Evolutionary conservation across 495 filamentous ascomycete genomes (phyloP), one percentile per base, ranked within the genome.

Genomic region (Annulohypoxylon stygium): DNA sequence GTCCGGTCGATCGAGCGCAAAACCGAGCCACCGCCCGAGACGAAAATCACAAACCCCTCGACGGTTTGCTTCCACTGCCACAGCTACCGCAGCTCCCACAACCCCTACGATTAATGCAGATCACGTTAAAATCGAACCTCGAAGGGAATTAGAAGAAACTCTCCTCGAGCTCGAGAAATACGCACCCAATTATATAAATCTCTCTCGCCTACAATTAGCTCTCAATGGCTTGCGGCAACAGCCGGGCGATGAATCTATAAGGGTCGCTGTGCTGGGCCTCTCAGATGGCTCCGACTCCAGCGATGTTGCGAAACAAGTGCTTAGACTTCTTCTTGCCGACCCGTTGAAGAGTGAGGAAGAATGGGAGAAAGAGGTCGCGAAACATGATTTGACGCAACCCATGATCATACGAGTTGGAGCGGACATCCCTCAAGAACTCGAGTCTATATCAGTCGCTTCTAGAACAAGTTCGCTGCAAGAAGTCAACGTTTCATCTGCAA

Each of bases 151-250:
- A 11, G 84, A 93, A 71, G 80, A 85, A 48, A 86, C 89, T 10
- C 82, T 97, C 18, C 80, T 82, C 8, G 83, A 85, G 23, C 82
- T 97, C 23, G 85, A 92, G 70, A 85, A 86, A 65, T 80, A 88
- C 45, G 88, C 90, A 25, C 82, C 88, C 41, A 86, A 86, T 68
- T 89, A 90, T 78, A 86, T 94, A 65, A 92, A 93, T 80, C 83
- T 92, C 20, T 91, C 92, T 65, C 88, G 93, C 72, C 78, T 98
- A 60, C 90, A 93, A 75, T 86, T 98, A 72, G 95, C 94, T 16
- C 79, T 94, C 76, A 86, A 90, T 57, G 93, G 93, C 5, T 82
- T 97, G 70, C 88, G 92, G 73, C 88, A 92, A 69, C 82, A 87
- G 14, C 75, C 85, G 0, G 87, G 87, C 4, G 57, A 84, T 57